Percentiles rank a stretch among this genome's conserved stretches.
Conservation (phyloP, 306 rosid genomes). For the Quercus dentata region DNA sequence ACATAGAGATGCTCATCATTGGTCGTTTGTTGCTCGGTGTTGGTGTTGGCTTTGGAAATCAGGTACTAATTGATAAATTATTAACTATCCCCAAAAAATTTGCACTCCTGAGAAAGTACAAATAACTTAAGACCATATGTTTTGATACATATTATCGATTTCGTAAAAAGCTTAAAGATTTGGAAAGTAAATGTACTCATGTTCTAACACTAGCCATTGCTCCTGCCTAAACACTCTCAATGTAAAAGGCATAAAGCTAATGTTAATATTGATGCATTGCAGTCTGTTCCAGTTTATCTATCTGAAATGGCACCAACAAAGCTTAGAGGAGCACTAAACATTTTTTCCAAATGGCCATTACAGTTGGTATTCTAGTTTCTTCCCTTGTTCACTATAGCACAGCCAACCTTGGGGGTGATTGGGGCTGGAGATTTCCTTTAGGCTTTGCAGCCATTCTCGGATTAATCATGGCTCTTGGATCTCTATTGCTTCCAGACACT, state of each 20-base stretch:
- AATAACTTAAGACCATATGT: too few species aligned
- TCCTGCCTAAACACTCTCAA: too few species aligned
- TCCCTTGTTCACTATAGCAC: slow-evolving; percentile 37
- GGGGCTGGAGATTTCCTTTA: slow-evolving; percentile 41
- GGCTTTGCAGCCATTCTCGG: slow-evolving; percentile 41
- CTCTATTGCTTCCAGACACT: slow-evolving; percentile 37
- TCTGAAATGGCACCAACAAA: slow-evolving; percentile 51
- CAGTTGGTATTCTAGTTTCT: slow-evolving; percentile 38
- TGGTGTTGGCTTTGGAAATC: slow-evolving; percentile 44
- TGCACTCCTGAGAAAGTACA: too few species aligned
- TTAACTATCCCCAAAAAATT: too few species aligned
- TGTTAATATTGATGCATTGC: not conserved
- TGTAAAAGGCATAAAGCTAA: too few species aligned
- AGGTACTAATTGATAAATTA: slow-evolving; percentile 9
- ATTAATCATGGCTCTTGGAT: slow-evolving; percentile 32
- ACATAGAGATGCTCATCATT: slow-evolving; percentile 23
- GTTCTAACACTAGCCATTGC: too few species aligned
- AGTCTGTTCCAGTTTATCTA: slow-evolving; percentile 40
- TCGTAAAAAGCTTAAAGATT: too few species aligned
- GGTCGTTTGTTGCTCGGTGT: slow-evolving; percentile 39
- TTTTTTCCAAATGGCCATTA: slow-evolving; percentile 40
- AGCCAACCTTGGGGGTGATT: slow-evolving; percentile 18
- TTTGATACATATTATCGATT: too few species aligned
- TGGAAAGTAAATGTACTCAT: too few species aligned
- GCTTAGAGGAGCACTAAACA: slow-evolving; percentile 45